Base-by-base conservation (phyloP, 2,329 filamentous ascomycete species). In the Phoma sp. region DNA sequence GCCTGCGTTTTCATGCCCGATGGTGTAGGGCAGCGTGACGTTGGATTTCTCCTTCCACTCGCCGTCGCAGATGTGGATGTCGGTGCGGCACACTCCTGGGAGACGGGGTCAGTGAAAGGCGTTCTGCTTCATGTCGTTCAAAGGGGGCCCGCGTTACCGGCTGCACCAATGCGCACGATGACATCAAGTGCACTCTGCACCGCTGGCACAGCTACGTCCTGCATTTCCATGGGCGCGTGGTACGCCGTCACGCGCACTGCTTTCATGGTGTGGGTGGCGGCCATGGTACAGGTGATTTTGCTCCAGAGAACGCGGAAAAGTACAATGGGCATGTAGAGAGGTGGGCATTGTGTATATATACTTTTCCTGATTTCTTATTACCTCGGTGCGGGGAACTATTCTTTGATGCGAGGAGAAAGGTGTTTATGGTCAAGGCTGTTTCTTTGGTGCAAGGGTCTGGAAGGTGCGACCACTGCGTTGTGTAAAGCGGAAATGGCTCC, bases 21-120 rank as follows among this genome's bases (percentile, higher is more conserved):
- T 49, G 4, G 47, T 49, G 14, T 49, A 49, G 2, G 47, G 47
- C n/a, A 49, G 14, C 24, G 36, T 11, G 4, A 49, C 47, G 6
- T 43, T 43, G 5, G 47, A 49, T 13, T 49, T 43, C 38, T 49
- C 47, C 37, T 32, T 49, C 39, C 47, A 49, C n/a, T 49, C 47
- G 32, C 47, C 47, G 10, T 49, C 47, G 7, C 47, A 49, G 14
- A 49, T 49, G 14, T 49, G 47, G 18, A 49, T 49, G 18, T 49
- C 47, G 13, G 47, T 51, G n/a, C 39, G 47, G 24, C 47, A 44
- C 4, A 51, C 47, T 11, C 47, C 47, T 40, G 11, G 29, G 11
- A 30, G 7, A 11, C 7, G 29, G 11, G 11, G 11, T 30, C 11
- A 30, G 29, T 30, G 11, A 11, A 11, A 30, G 7, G 11, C 2